These are phyloP conservation scores for Tilletia setariae DNA, from an alignment of 1,284 basidiomycete genomes.

Conservation along the genomic window DNA sequence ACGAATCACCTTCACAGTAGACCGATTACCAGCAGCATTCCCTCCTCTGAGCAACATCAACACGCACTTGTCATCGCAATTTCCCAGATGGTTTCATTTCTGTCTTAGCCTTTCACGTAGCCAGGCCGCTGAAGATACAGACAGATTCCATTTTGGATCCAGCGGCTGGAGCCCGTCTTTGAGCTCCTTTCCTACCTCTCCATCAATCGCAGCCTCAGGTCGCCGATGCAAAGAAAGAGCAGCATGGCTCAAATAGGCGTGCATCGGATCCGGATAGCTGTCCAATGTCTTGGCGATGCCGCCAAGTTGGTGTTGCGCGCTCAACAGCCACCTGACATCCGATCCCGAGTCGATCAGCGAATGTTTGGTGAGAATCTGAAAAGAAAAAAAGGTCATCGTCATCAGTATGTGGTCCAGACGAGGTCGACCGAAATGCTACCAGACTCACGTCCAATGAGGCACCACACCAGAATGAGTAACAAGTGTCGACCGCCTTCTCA, in stretches of 20 bases:
- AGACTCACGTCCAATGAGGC: slow-evolving; percentile 30
- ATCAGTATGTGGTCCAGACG: too few species aligned
- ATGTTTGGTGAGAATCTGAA: slow-evolving; percentile 32
- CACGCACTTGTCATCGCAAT: slow-evolving; percentile 3
- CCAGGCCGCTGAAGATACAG: not conserved
- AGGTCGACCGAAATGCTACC: not conserved
- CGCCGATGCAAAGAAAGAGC: slow-evolving; percentile 36
- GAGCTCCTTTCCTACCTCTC: not conserved
- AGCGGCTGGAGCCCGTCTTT: not conserved
- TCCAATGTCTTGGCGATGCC: slow-evolving; percentile 45
- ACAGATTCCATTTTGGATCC: slow-evolving; percentile 7
- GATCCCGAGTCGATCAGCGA: slow-evolving; percentile 27
- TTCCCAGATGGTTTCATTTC: not conserved
- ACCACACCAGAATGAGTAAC: slow-evolving; percentile 53
- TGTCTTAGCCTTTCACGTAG: not conserved
- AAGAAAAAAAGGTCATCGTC: not conserved
- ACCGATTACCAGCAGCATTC: not conserved
- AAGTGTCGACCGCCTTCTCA: slow-evolving; percentile 39
- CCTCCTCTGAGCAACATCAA: not conserved
- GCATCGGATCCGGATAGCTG: slow-evolving; percentile 46
- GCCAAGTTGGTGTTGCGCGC: slow-evolving; percentile 39
- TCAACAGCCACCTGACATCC: slow-evolving; percentile 39
- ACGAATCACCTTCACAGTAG: not conserved
- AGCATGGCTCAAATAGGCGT: slow-evolving; percentile 46
- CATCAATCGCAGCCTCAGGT: slow-evolving; percentile 11